Evolutionary conservation across 345 rosid genomes (phyloP).

Genomic region (Firmiana major): DNA sequence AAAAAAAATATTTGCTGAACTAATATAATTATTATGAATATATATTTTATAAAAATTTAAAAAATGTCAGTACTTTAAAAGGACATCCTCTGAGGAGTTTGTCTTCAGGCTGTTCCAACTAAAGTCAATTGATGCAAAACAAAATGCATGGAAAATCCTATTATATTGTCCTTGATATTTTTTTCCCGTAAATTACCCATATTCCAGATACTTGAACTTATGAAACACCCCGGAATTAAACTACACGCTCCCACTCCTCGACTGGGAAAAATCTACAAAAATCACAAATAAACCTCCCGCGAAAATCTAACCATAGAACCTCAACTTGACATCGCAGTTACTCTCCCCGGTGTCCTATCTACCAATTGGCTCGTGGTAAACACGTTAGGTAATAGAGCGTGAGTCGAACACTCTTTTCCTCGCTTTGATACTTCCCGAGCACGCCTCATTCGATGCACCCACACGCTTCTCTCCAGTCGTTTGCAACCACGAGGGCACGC

Average conservation of each 20-base stretch:
- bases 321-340: neutral
- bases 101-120: too few relatives aligned
- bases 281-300: constrained; percentile 4
- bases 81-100: too few relatives aligned
- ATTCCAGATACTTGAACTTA: too few relatives aligned
- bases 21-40: too few relatives aligned
- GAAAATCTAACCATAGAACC: neutral
- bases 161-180: too few relatives aligned
- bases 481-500: constrained; percentile 22
- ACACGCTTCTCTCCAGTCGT: constrained; percentile 21
- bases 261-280: neutral
- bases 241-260: neutral
- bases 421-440: constrained; percentile 16
- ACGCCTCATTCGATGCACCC: constrained; percentile 28
- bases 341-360: neutral
- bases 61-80: too few relatives aligned
- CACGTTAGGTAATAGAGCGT: neutral
- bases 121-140: too few relatives aligned
- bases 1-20: too few relatives aligned
- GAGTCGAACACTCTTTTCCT: neutral
- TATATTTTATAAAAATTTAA: too few relatives aligned
- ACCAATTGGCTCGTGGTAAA: neutral
- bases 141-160: too few relatives aligned
- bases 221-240: neutral
- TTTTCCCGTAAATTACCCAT: too few relatives aligned